A percentile compares a stretch with the other conserved stretches of the same genome.
Evolutionary conservation across 179 eudicot species (phyloP).

Genomic region (Spergularia azorica): DNA sequence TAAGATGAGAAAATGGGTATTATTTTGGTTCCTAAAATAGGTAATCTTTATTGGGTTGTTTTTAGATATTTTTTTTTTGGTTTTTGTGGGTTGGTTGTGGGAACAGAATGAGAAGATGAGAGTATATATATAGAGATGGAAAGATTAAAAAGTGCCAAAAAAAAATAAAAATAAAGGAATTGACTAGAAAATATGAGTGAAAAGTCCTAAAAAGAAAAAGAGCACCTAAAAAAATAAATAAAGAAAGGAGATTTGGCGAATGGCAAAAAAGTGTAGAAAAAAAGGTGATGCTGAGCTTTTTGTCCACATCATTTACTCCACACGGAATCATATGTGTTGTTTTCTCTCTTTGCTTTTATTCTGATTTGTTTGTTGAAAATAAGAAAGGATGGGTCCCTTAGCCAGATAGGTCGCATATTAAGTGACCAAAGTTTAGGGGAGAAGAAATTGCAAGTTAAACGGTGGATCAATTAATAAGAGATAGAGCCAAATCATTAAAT

Average conservation of each 20-base stretch:
- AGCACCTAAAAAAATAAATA: constrained; percentile 1
- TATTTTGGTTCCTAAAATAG: neutral
- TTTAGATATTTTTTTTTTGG: neutral
- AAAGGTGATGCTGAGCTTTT: constrained; percentile 50
- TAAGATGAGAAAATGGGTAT: neutral
- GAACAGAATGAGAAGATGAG: constrained; percentile 1
- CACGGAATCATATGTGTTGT: constrained; percentile 29
- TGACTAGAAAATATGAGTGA: constrained; percentile 26
- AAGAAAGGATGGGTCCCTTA: constrained; percentile 4
- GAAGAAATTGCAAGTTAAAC: neutral
- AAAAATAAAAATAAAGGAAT: constrained; percentile 20
- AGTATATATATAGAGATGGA: constrained; percentile 19
- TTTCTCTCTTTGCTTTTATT: neutral
- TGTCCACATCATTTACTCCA: constrained; percentile 54
- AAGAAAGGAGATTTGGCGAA: constrained; percentile 2
- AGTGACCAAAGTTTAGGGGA: constrained; percentile 28
- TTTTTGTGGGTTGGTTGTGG: neutral
- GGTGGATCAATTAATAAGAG: constrained; percentile 4
- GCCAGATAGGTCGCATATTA: constrained; percentile 28
- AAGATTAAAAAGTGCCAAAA: neutral
- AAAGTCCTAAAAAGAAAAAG: constrained; percentile 27
- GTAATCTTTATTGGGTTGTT: neutral
- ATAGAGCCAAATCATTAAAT: neutral
- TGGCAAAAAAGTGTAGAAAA: constrained; percentile 23
- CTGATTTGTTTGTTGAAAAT: constrained; percentile 27